These are phyloP conservation scores for Chytriomyces sp. DNA, from an alignment of 192 early-diverging fungal genomes.

Conservation along the genomic window DNA sequence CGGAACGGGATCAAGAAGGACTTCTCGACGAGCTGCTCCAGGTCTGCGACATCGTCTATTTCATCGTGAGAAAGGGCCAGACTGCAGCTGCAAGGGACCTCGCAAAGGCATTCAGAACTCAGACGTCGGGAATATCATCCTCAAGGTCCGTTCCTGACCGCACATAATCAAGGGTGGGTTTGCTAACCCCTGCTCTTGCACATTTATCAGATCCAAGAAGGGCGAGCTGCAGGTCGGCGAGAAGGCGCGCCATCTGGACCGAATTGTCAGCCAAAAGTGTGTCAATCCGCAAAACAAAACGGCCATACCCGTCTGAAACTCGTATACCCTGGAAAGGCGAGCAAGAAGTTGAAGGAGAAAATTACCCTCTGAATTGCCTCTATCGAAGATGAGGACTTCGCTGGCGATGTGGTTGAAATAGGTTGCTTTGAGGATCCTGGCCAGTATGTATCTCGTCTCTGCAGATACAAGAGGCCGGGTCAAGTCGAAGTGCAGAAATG, in stretches of 20 bases:
- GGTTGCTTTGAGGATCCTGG: slow-evolving; percentile 85
- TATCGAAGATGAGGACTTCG: slow-evolving; percentile 74
- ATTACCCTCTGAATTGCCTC: slow-evolving; percentile 59
- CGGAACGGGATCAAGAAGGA: slow-evolving; percentile 71
- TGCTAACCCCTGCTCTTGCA: slow-evolving; percentile 32
- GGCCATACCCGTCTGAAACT: slow-evolving; percentile 86
- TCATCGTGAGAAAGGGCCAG: slow-evolving; percentile 93
- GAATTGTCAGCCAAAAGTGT: slow-evolving; percentile 91
- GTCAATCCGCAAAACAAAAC: slow-evolving; percentile 93
- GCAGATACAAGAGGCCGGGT: slow-evolving; percentile 85
- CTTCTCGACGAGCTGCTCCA: slow-evolving; percentile 96
- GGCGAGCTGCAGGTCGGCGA: slow-evolving; percentile 97
- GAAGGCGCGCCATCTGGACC: slow-evolving; percentile 92
- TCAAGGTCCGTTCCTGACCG: slow-evolving; percentile 56
- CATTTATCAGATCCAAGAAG: slow-evolving; percentile 91
- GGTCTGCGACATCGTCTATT: slow-evolving; percentile 83
- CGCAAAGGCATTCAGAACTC: slow-evolving; percentile 84
- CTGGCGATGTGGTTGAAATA: slow-evolving; percentile 84
- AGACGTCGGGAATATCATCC: slow-evolving; percentile 77
- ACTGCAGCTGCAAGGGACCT: slow-evolving; percentile 84
- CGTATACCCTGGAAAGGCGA: slow-evolving; percentile 79
- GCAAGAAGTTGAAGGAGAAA: slow-evolving; percentile 84
- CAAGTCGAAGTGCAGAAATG: slow-evolving; percentile 83
- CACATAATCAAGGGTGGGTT: slow-evolving; percentile 21
- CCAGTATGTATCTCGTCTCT: slow-evolving; percentile 86